Base-by-base conservation (phyloP, 2,329 filamentous ascomycete species). In the Lachnellula occidentalis region DNA sequence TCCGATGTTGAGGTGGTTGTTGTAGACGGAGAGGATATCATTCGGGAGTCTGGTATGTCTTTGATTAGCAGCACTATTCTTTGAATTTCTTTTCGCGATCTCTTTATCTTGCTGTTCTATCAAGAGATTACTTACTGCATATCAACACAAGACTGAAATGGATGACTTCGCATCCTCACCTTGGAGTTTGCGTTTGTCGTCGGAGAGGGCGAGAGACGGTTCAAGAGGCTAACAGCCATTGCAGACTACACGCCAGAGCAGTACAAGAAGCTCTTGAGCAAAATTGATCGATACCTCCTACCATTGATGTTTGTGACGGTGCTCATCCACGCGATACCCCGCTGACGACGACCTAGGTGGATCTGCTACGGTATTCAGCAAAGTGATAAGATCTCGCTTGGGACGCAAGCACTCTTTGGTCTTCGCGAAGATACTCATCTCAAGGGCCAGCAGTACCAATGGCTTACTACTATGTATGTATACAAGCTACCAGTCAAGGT, bases 331-430 rank as follows among this genome's bases (percentile, higher is more conserved):
- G 8, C 17, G 8, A 19, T n/a, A 6, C 5, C 34, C 9, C 17
- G 31, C 5, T 42, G 46, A 34, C 12, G 17, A 21, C 5, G n/a
- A 31, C 31, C 31, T 22, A 63, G 61, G 55, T 64, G 59, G 51
- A 64, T 69, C 55, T 76, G 74, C 58, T 77, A 77, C 55, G 76
- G 76, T 36, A 73, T 77, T 48, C 76, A 78, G 57, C 75, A 77
- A 59, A 72, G 70, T 6, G 72, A 78, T 65, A 79, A 75, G 63
- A 76, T 78, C 39, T 75, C 71, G 45, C 67, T 80, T 1, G 75
- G 71, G 58, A 79, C 78, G 58, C 76, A 75, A 4, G 69, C 67
- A 12, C 71, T 77, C 50, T 73, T 77, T 55, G 76, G 75, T 5
- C 67, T 80, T 1, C 72, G 74, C 19, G 67, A 69, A 3, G 76